Percentiles rank a stretch among this genome's conserved stretches.
These are phyloP conservation scores for Suhomyces prunicola DNA, from an alignment of 805 yeast genomes.

Conservation along the genomic window DNA sequence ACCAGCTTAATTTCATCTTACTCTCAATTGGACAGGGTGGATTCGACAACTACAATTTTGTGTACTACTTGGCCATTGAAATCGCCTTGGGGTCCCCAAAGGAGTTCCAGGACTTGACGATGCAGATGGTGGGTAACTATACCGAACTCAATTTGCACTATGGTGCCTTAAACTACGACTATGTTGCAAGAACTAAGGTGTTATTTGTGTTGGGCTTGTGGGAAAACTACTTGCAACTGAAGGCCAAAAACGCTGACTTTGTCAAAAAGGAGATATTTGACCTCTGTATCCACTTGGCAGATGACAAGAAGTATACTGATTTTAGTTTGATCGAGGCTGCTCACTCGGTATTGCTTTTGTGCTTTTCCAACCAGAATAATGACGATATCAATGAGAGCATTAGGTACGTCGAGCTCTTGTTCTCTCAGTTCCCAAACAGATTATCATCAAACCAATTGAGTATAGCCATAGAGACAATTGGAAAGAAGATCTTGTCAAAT, in stretches of 20 bases:
- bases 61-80: constrained; percentile 50
- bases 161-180: constrained; percentile 22
- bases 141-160: constrained; percentile 32
- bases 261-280: constrained; percentile 24
- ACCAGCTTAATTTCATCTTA: constrained; percentile 45
- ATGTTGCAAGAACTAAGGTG: constrained; percentile 36
- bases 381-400: constrained; percentile 18
- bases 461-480: constrained; percentile 56
- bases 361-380: constrained; percentile 26
- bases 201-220: constrained; percentile 45
- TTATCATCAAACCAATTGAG: constrained; percentile 54
- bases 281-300: constrained; percentile 30
- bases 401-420: constrained; percentile 45
- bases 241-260: constrained; percentile 14
- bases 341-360: constrained; percentile 53
- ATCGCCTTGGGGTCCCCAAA: constrained; percentile 19
- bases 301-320: constrained; percentile 18
- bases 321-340: constrained; percentile 51
- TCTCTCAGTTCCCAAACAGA: constrained; percentile 54
- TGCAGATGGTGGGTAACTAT: constrained; percentile 31
- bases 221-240: constrained; percentile 42
- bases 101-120: constrained; percentile 18
- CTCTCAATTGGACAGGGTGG: constrained; percentile 62
- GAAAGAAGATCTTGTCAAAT: constrained; percentile 35
- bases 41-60: constrained; percentile 60